Base-by-base conservation (phyloP, 1,284 basidiomycete species). In the Ceratorhiza oryzae-sativae region DNA sequence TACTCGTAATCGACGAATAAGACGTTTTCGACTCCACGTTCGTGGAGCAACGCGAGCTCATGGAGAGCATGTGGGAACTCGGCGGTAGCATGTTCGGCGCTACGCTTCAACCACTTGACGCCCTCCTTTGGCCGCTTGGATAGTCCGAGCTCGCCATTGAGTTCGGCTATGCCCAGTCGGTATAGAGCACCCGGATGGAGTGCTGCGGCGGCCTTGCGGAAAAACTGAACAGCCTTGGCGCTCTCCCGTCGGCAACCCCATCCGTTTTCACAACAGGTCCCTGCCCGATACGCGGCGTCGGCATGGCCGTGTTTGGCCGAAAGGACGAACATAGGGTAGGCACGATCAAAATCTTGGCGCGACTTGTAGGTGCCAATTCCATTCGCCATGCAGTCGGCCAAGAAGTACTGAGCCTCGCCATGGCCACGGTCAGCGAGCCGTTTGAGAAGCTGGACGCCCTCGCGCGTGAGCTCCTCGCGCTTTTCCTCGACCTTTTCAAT, bases 291-390 rank as follows among this genome's bases (percentile, higher is more conserved):
- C 25, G 94, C 89, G 8, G 95, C 96, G 78, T 98, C 96, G 0
- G 95, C 91, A 80, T 99, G 97, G n/a, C 95, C 94, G 79, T 99
- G 97, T 82, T 99, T 99, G 53, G 96, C 95, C 6, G 97, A 95
- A 51, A 98, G 89, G 6, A 97, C 90, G 79, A 98, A 99, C 71
- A 99, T 86, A 18, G 96, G 96, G 81, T 95, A 98, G 2, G 97
- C 97, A 74, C 92, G 89, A 81, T 98, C 96, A 79, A 98, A 98
- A 82, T 99, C 97, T 80, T 97, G 96, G 79, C 89, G 91, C 75
- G 87, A 89, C 80, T 92, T 91, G 74, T 87, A 84, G 0, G 95
- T 98, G 32, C 95, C 95, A 75, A 98, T 95, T 15, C 97, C 97
- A 80, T 98, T 98, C 48, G 96, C 93, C 80, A 93, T 98, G 82